phyloP scores from a whole-genome alignment of 2,329 filamentous ascomycete genomes.

The Neocucurbitaria cava region DNA sequence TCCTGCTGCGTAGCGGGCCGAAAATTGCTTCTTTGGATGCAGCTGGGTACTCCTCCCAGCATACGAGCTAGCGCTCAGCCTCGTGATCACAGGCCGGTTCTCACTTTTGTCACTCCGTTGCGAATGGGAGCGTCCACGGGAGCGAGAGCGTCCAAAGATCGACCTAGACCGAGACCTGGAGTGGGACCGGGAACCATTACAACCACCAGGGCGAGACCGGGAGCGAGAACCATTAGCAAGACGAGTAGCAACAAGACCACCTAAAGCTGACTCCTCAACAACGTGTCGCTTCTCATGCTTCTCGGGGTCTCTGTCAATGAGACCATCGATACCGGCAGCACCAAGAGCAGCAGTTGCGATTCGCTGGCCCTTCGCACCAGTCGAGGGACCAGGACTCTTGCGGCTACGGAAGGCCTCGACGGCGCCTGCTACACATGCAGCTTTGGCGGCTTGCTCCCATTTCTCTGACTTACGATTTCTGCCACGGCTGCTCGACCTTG shows the following conservation, averaged over 20 bases:
- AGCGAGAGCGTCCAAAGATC: constrained; percentile 47
- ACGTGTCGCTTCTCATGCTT: constrained; percentile 81
- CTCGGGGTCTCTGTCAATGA: constrained; percentile 71
- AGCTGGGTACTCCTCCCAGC: no score
- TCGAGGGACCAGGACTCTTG: constrained; percentile 88
- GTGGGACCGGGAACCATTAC: constrained; percentile 47
- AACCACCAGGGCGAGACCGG: constrained; percentile 58
- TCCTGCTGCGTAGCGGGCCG: no score
- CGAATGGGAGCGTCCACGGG: constrained; percentile 53
- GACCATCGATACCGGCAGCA: constrained; percentile 84
- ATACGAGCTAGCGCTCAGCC: no score
- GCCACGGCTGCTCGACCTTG: constrained; percentile 57
- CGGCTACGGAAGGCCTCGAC: constrained; percentile 90
- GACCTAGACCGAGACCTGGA: constrained; percentile 71
- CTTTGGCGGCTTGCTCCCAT: constrained; percentile 81
- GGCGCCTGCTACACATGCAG: constrained; percentile 86
- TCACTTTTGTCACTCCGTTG: no score
- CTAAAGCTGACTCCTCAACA: constrained; percentile 84
- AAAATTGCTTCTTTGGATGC: no score
- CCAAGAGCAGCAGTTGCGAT: constrained; percentile 85
- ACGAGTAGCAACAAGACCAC: constrained; percentile 84
- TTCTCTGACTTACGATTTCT: constrained; percentile 62
- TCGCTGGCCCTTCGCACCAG: constrained; percentile 88
- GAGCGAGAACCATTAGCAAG: constrained; percentile 80
- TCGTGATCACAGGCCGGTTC: no score